Base-by-base conservation (phyloP, 2,329 filamentous ascomycete genomes). In the Ploettnerulaceae sp. region DNA sequence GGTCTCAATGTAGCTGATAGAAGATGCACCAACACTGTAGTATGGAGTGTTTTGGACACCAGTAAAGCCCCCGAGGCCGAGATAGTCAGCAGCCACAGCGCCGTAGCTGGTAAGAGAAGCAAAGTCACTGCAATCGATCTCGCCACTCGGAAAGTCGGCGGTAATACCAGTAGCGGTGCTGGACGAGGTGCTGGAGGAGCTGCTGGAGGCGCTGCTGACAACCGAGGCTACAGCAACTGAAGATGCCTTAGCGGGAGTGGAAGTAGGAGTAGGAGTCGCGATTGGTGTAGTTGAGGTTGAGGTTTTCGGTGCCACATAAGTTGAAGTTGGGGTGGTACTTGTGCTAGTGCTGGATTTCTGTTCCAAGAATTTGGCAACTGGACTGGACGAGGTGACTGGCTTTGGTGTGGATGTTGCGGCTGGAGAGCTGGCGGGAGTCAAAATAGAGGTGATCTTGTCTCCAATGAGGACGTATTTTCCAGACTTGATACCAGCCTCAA, bases 31-130 rank as follows among this genome's bases (percentile, higher is more conserved):
- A 21, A 70, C 48, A n/a, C 64, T 68, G 62, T 71, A 81, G 51
- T 71, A 70, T 45, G 76, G 73, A 11, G 71, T 68, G 43, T 74
- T 72, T 68, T 95, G 89, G 51, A 96, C 74, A 62, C 89, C 88
- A 55, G 79, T 81, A 83, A 82, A 98, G 54, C 89, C 89, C 51
- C 73, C 76, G 6, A 88, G 70, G 14, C 75, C 73, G 20, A 90
- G 74, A 73, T 84, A 91, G 45, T 75, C 63, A 22, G 93, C 70
- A 38, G 79, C 44, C 35, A 95, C 62, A 1, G 90, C 85, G 57
- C 93, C 93, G 61, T 94, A 97, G 0, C 79, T 72, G 3, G 80
- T 81, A n/a, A 43, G 15, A 20, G 40, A 5, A 12, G 90, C 90
- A 71, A 96, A 95, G 1, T 73, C 63, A 52, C 66, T 68, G 71